These are phyloP conservation scores for Globisporangium heterothallicum DNA, from an alignment of 352 stramenopile species.

Conservation along the genomic window DNA sequence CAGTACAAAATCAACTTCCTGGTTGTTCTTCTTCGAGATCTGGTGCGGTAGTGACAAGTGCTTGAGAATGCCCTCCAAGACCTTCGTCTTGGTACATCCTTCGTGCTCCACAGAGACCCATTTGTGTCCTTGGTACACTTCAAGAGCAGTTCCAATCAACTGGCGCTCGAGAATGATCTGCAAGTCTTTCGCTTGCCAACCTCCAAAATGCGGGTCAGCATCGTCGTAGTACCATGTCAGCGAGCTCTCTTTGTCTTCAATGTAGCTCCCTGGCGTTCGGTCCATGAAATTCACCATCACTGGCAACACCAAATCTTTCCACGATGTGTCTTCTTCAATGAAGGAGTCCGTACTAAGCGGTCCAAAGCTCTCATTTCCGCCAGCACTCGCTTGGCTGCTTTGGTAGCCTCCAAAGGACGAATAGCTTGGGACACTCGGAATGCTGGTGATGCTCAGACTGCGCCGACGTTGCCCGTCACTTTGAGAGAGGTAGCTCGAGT, in stretches of 20 bases:
- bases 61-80: conserved; percentile 71
- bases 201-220: conserved; percentile 79
- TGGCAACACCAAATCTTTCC: conserved; percentile 75
- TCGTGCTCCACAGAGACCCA: conserved; percentile 81
- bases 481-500: conserved; percentile 26
- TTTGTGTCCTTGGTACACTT: conserved; percentile 83
- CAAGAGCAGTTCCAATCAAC: conserved; percentile 74
- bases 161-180: conserved; percentile 87
- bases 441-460: conserved; percentile 47
- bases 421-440: conserved; percentile 38
- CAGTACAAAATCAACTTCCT: conserved; percentile 84
- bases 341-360: conserved; percentile 39
- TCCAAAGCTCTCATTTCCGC: conserved; percentile 14
- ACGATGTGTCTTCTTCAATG: conserved; percentile 57
- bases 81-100: conserved; percentile 70
- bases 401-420: conserved; percentile 24
- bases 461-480: conserved; percentile 21
- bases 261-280: conserved; percentile 70
- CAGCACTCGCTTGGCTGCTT: conserved; percentile 7
- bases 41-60: conserved; percentile 64
- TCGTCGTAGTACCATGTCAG: conserved; percentile 87
- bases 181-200: conserved; percentile 87
- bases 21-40: conserved; percentile 52
- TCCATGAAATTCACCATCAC: conserved; percentile 78
- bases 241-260: conserved; percentile 83